Evolutionary conservation across 2,329 filamentous ascomycete species (phyloP).

Genomic region (Fusarium avenaceum): DNA sequence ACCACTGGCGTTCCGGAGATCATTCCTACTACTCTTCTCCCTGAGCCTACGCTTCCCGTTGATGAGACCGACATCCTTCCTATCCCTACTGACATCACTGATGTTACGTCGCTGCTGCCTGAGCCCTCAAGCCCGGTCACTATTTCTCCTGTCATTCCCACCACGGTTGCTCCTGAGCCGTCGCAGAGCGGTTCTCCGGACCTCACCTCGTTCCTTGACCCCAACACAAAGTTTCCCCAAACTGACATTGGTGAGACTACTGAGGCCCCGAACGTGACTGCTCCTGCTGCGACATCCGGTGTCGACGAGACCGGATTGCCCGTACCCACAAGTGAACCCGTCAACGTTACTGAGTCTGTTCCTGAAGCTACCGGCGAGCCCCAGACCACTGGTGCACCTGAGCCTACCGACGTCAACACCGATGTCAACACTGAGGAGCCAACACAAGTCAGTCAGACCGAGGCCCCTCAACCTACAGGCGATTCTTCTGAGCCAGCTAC

Average conservation of each 20-base stretch:
- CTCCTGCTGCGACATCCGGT: slow-evolving; percentile 23
- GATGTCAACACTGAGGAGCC: slow-evolving; percentile 1
- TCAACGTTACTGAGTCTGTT: slow-evolving; percentile 22
- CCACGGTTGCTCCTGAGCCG: slow-evolving; percentile 5
- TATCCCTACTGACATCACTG: slow-evolving; percentile 25
- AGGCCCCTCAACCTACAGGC: slow-evolving; percentile 21
- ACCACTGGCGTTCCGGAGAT: slow-evolving; percentile 26
- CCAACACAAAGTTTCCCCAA: slow-evolving; percentile 29
- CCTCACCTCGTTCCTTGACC: slow-evolving; percentile 30
- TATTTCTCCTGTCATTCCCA: slow-evolving; percentile 28
- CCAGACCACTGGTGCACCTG: slow-evolving; percentile 26
- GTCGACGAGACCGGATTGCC: slow-evolving; percentile 16
- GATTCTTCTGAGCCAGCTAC: slow-evolving; percentile 20
- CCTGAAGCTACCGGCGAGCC: slow-evolving; percentile 15
- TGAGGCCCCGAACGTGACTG: slow-evolving; percentile 24
- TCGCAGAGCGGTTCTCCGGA: slow-evolving; percentile 21
- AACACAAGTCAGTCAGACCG: slow-evolving; percentile 15
- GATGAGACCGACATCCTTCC: slow-evolving; percentile 18
- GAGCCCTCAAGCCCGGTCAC: slow-evolving; percentile 32
- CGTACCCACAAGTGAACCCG: slow-evolving; percentile 29
- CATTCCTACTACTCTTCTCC: slow-evolving; percentile 27
- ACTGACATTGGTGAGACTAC: slow-evolving; percentile 22
- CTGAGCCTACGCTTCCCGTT: slow-evolving; percentile 26
- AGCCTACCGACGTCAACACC: slow-evolving; percentile 4
- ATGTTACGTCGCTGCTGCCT: slow-evolving; percentile 21